Percentiles rank a stretch among this genome's conserved stretches.
phyloP scores from a whole-genome alignment of 306 rosid genomes.

The Lathyrus tuberosus region DNA sequence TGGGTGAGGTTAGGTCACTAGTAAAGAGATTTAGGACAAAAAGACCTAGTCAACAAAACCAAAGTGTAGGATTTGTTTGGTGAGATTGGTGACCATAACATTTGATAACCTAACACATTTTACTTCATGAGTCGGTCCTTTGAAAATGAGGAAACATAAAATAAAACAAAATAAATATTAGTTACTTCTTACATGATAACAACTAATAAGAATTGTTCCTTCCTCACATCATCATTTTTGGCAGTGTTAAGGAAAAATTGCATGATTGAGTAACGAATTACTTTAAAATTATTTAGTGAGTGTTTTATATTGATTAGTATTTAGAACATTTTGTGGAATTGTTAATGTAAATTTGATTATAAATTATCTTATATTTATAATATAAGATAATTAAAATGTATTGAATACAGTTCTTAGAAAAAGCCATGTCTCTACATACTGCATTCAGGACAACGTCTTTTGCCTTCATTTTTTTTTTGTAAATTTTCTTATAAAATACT shows the following conservation, averaged over 20 bases:
- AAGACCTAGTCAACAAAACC: conserved; percentile 28
- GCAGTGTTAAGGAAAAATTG: neutral
- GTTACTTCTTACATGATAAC: neutral
- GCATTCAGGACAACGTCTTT: too few relatives aligned
- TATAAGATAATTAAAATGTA: neutral
- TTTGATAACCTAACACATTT: conserved; percentile 42
- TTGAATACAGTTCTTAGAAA: neutral
- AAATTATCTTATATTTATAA: neutral
- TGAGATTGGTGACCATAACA: conserved; percentile 50
- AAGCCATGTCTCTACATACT: too few relatives aligned
- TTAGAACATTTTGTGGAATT: neutral
- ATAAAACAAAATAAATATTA: neutral
- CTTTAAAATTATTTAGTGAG: neutral
- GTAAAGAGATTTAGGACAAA: conserved; percentile 33
- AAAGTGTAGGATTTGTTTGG: conserved; percentile 36
- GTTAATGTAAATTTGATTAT: neutral
- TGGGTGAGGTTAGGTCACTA: conserved; percentile 59
- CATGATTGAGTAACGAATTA: conserved; percentile 6
- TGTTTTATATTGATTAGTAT: conserved; percentile 2
- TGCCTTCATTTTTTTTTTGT: too few relatives aligned
- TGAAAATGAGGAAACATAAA: neutral
- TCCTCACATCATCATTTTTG: conserved; percentile 13
- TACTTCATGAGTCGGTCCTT: conserved; percentile 16
- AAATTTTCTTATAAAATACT: too few relatives aligned
- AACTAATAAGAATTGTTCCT: neutral